Base-by-base conservation (phyloP, 352 stramenopile genomes). In the Phytophthora litchii region DNA sequence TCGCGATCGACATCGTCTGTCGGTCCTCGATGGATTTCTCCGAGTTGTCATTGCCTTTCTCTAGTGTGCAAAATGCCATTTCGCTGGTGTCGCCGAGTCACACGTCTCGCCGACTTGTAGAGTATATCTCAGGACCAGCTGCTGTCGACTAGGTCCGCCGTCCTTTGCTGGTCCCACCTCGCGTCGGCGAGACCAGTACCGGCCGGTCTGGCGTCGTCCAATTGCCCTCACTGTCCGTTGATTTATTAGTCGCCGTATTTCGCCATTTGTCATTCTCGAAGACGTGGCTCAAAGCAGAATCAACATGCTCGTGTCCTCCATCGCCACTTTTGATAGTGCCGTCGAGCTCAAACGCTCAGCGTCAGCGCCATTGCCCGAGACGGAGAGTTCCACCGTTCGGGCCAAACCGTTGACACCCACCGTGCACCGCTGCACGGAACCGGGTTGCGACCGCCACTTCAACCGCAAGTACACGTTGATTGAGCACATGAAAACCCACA, bases 401-500 rank as follows among this genome's bases (percentile, higher is more conserved):
- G 34, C 16, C 8, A 70, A 47, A 12, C 47, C 60, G 13, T 6
- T 47, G 25, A 60, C 54, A 13, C 54, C 54, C 14, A 40, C 49
- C 1, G 36, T 19, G 27, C 53, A 65, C 36, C 21, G 44, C 27
- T 75, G 66, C 32, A 50, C 36, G 20, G 61, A 74, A 37, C 67
- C 61, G 1, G 57, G 51, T 8, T 75, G 62, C 48, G 36, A 38
- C 20, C 67, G 62, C 44, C 62, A 56, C 38, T 81, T 76, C 58
- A 81, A 64, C 27, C 72, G 74, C 48, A 77, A 75, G 40, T 84
- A 83, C 54, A 79, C 77, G 29, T 54, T 81, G 35, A 54, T 58
- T 3, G 74, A 85, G 57, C 74, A 87, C 54, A 69, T 74, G 43
- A 84, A 88, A 64, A 82, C 73, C 3, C 76, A 86, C 60, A 73